These are phyloP conservation scores for Malassezia equina DNA, from an alignment of 1,284 basidiomycete species.

Conservation along the genomic window DNA sequence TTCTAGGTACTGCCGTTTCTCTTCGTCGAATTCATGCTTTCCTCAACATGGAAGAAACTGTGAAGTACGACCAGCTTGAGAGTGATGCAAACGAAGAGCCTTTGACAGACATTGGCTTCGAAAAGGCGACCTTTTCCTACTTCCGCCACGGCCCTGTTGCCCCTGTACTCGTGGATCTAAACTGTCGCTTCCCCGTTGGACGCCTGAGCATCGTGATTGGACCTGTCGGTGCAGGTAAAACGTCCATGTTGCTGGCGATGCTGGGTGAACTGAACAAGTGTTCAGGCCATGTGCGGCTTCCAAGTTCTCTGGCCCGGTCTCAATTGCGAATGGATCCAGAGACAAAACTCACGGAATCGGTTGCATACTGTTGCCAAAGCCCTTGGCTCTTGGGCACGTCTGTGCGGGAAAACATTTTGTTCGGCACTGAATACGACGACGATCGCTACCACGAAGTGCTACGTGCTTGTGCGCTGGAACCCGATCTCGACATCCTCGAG, in stretches of 20 bases:
- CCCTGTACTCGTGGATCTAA: constrained; percentile 41
- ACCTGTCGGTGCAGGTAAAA: constrained; percentile 19
- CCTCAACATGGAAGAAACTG: constrained; percentile 52
- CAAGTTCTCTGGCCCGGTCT: neutral
- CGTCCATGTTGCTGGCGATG: constrained; percentile 21
- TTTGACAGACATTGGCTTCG: constrained; percentile 50
- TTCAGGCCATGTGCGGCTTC: constrained; percentile 9
- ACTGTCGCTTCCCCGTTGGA: constrained; percentile 56
- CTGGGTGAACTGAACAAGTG: constrained; percentile 19
- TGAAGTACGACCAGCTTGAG: constrained; percentile 51
- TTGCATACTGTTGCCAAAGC: constrained; percentile 21
- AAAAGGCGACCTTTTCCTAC: constrained; percentile 49
- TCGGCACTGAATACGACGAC: constrained; percentile 17
- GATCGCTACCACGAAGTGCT: constrained; percentile 20
- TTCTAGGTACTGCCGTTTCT: constrained; percentile 40
- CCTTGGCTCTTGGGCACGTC: constrained; percentile 21
- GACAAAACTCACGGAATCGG: constrained; percentile 55
- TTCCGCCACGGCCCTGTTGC: neutral
- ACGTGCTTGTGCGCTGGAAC: constrained; percentile 15
- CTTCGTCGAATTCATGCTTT: constrained; percentile 47
- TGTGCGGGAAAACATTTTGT: constrained; percentile 25
- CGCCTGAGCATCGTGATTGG: constrained; percentile 50
- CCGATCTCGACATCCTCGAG: constrained; percentile 25
- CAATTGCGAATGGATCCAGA: constrained; percentile 46
- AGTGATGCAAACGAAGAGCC: constrained; percentile 25